Conservation (phyloP, 768 basidiomycete genomes). For the Boletus pseudopeckii region DNA sequence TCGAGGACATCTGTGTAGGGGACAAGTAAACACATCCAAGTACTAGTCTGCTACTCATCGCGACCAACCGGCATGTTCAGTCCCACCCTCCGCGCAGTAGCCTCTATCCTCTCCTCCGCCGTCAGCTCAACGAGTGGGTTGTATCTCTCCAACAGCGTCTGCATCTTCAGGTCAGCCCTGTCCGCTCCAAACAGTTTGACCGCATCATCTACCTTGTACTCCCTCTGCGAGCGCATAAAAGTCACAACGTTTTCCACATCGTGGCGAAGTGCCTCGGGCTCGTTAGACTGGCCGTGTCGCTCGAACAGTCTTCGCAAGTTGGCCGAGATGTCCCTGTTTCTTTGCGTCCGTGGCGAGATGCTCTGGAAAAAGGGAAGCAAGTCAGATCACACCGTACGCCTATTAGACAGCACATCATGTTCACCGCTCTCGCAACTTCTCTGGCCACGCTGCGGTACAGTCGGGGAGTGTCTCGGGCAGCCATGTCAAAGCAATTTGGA, state of each 20-base stretch:
- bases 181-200: neutral
- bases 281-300: slow-evolving; percentile 25
- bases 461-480: slow-evolving; percentile 10
- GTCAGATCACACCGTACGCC: neutral
- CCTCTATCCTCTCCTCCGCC: slow-evolving; percentile 72
- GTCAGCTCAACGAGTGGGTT: slow-evolving; percentile 83
- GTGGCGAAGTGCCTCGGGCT: slow-evolving; percentile 31
- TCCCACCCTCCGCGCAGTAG: slow-evolving; percentile 85
- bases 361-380: slow-evolving; percentile 31
- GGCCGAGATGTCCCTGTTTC: slow-evolving; percentile 43
- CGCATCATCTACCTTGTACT: slow-evolving; percentile 62
- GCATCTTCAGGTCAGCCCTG: neutral
- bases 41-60: slow-evolving; percentile 3
- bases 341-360: slow-evolving; percentile 31
- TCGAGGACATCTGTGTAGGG: slow-evolving; percentile 14
- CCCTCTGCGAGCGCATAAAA: slow-evolving; percentile 70
- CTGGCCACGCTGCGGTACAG: slow-evolving; percentile 31
- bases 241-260: slow-evolving; percentile 59
- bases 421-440: slow-evolving; percentile 30
- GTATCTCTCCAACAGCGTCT: slow-evolving; percentile 83
- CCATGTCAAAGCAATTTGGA: slow-evolving; percentile 24
- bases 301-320: slow-evolving; percentile 57
- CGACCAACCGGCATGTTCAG: slow-evolving; percentile 69
- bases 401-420: neutral
- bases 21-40: slow-evolving; percentile 4